Conservation (phyloP, 2,329 filamentous ascomycete species). For the Didymella exigua region DNA sequence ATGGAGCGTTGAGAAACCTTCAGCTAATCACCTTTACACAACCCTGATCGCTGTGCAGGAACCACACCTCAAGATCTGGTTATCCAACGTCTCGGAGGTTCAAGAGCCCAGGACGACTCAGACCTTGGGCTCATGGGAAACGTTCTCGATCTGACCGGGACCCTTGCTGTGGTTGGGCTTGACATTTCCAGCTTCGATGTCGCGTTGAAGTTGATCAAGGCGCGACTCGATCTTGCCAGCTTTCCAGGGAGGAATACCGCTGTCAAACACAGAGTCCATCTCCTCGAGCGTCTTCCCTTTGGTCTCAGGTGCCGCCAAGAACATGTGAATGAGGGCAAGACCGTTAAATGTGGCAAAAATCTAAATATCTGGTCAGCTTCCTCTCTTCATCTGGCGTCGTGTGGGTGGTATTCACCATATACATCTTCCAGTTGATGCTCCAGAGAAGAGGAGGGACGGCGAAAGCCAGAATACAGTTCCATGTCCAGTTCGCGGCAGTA, state of each 20-base stretch:
- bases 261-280: constrained; percentile 50
- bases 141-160: constrained; percentile 16
- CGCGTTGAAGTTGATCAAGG: constrained; percentile 42
- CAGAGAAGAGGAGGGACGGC: constrained; percentile 50
- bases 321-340: constrained; percentile 48
- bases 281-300: constrained; percentile 51
- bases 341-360: constrained; percentile 49
- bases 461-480: constrained; percentile 50
- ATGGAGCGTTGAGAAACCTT: too few relatives aligned
- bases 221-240: constrained; percentile 35
- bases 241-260: constrained; percentile 46
- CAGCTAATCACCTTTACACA: background rate
- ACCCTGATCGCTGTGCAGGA: background rate
- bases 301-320: constrained; percentile 49
- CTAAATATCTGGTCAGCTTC: background rate
- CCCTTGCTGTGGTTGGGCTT: constrained; percentile 28
- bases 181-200: constrained; percentile 47
- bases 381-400: background rate
- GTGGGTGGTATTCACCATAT: constrained; percentile 33
- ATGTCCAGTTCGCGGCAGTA: constrained; percentile 48
- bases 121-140: constrained; percentile 27
- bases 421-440: constrained; percentile 52
- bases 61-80: background rate
- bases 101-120: background rate
- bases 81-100: background rate